Percentiles rank a stretch among this genome's conserved stretches.
phyloP scores from a whole-genome alignment of 140 eudicot genomes.

The Bidens hawaiensis region DNA sequence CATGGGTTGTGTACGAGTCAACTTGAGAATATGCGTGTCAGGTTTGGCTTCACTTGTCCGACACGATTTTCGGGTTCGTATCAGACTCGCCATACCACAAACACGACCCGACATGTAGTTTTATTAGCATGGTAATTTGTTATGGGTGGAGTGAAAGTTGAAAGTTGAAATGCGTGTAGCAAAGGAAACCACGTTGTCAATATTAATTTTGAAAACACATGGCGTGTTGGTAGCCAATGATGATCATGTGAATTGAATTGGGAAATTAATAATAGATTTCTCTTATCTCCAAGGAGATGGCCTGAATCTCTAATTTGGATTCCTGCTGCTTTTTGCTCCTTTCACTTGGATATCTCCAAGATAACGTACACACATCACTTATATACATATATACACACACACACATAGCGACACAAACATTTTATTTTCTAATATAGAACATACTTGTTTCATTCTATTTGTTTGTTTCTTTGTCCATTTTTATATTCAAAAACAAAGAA shows the following conservation, averaged over 20 bases:
- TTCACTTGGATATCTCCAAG: slow-evolving; percentile 65
- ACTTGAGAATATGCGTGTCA: too few species aligned
- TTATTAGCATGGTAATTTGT: too few species aligned
- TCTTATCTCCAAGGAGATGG: slow-evolving; percentile 58
- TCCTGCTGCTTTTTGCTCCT: slow-evolving; percentile 76
- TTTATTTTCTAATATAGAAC: not conserved
- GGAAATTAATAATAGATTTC: slow-evolving; percentile 12
- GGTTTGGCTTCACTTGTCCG: too few species aligned
- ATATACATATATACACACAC: not conserved
- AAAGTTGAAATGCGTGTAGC: not conserved
- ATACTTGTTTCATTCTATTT: slow-evolving; percentile 17
- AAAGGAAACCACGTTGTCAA: slow-evolving; percentile 4
- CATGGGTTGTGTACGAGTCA: too few species aligned
- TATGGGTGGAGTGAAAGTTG: too few species aligned
- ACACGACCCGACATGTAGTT: too few species aligned
- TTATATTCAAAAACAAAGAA: slow-evolving; percentile 14
- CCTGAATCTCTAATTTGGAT: slow-evolving; percentile 74
- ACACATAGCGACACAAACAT: not conserved
- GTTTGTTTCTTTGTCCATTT: slow-evolving; percentile 31
- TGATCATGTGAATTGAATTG: slow-evolving; percentile 1
- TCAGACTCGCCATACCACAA: too few species aligned
- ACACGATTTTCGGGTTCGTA: too few species aligned
- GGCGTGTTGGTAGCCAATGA: slow-evolving; percentile 9
- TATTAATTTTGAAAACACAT: not conserved
- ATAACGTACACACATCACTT: slow-evolving; percentile 25